Percentiles rank a stretch among this genome's conserved stretches.
Conservation (phyloP, 768 basidiomycete genomes). For the Fomitopsis serialis region DNA sequence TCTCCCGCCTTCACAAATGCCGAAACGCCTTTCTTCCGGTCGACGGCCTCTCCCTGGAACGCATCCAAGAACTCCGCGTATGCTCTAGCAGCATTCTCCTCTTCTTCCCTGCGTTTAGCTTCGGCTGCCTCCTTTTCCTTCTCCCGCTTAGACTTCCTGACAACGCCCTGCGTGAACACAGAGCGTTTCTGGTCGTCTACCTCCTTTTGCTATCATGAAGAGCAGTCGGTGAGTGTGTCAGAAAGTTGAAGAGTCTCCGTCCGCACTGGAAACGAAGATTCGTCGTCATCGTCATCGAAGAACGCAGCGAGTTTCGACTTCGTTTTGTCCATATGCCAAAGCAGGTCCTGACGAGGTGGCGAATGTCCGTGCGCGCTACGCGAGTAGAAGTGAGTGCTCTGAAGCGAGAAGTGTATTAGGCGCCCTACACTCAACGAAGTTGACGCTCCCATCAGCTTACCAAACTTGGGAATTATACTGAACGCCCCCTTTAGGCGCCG, state of each 20-base stretch:
- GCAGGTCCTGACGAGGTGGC: too few species aligned
- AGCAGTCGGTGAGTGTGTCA: constrained; percentile 58
- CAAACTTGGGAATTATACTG: too few species aligned
- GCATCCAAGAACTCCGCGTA: constrained; percentile 82
- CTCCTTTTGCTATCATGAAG: constrained; percentile 68
- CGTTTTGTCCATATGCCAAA: constrained; percentile 57
- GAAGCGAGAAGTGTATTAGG: too few species aligned
- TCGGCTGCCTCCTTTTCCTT: constrained; percentile 92
- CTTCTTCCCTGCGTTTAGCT: constrained; percentile 81
- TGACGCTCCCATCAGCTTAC: too few species aligned
- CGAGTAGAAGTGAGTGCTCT: too few species aligned
- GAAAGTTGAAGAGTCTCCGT: constrained; percentile 66
- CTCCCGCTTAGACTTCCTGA: constrained; percentile 86
- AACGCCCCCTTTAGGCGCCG: too few species aligned
- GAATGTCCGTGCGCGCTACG: too few species aligned
- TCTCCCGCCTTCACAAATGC: constrained; percentile 57
- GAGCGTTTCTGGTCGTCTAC: constrained; percentile 83
- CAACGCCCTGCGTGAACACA: constrained; percentile 80
- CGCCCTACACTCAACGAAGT: too few species aligned
- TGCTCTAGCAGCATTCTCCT: constrained; percentile 70
- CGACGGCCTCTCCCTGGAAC: constrained; percentile 68
- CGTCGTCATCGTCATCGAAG: constrained; percentile 83
- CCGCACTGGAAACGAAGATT: constrained; percentile 85
- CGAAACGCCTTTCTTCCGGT: constrained; percentile 41
- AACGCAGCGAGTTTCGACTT: constrained; percentile 69